A percentile compares a stretch with the other conserved stretches of the same genome.
Evolutionary conservation across 306 rosid species (phyloP).

Genomic region (Prunus fruticosa): DNA sequence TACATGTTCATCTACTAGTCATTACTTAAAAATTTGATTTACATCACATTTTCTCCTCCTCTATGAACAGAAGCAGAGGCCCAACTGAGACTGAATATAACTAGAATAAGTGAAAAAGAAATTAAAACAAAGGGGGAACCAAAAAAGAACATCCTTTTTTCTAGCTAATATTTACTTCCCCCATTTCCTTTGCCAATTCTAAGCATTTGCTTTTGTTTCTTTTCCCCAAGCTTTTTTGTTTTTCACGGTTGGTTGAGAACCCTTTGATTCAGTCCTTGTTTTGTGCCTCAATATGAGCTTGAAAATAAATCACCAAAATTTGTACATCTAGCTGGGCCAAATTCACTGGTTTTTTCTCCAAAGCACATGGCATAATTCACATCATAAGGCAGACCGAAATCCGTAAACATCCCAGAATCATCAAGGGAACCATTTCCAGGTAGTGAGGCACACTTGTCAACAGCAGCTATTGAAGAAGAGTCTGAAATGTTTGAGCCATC

Average conservation of each 20-base stretch:
- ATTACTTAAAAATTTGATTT: slow-evolving; percentile 22
- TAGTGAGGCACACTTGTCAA: slow-evolving; percentile 17
- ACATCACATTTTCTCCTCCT: not conserved
- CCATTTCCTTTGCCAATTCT: not conserved
- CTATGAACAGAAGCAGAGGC: not conserved
- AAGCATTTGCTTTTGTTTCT: not conserved
- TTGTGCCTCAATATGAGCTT: slow-evolving; percentile 36
- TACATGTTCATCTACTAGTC: not conserved
- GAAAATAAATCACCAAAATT: slow-evolving; percentile 42
- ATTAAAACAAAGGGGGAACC: not conserved
- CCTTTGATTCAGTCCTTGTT: slow-evolving; percentile 28
- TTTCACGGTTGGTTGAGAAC: slow-evolving; percentile 3
- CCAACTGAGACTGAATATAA: not conserved
- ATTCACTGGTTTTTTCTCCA: slow-evolving; percentile 34
- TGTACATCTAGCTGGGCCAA: slow-evolving; percentile 29
- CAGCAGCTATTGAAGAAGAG: slow-evolving; percentile 34
- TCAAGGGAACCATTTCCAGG: slow-evolving; percentile 20
- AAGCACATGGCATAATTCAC: slow-evolving; percentile 22
- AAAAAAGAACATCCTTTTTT: not conserved
- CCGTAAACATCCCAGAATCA: slow-evolving; percentile 34
- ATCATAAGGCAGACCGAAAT: slow-evolving; percentile 49
- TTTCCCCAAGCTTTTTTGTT: not conserved
- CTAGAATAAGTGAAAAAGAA: not conserved
- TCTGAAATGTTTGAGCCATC: slow-evolving; percentile 48
- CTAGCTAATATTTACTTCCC: not conserved